These are phyloP conservation scores for Rhodomyrtus psidioides DNA, from an alignment of 441 rosid species.

Conservation along the genomic window DNA sequence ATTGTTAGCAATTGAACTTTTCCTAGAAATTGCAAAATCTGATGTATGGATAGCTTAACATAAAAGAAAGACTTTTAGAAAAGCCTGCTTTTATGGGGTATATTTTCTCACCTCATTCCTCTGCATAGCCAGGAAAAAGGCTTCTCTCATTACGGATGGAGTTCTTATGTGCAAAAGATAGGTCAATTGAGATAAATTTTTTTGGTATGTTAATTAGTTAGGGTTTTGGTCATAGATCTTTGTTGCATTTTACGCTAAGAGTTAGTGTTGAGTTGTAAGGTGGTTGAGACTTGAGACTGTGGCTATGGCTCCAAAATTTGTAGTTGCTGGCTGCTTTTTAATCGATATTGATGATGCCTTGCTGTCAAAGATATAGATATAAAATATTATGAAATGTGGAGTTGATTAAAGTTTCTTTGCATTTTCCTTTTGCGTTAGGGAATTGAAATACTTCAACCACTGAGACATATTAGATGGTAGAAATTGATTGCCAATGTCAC, in stretches of 20 bases:
- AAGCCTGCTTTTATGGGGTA: neutral
- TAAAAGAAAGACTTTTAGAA: neutral
- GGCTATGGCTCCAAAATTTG: neutral
- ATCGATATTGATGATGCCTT: neutral
- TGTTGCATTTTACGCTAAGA: neutral
- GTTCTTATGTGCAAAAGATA: neutral
- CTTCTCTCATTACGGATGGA: neutral
- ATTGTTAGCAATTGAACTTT: neutral
- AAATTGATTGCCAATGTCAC: neutral
- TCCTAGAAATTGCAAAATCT: neutral
- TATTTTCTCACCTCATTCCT: neutral
- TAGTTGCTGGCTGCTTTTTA: neutral
- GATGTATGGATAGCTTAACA: neutral
- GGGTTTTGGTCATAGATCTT: neutral
- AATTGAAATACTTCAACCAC: neutral
- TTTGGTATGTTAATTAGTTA: neutral
- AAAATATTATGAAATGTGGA: neutral
- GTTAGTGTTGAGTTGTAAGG: neutral
- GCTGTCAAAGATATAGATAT: neutral
- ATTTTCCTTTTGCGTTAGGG: neutral
- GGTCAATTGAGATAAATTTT: neutral
- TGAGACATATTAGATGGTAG: neutral
- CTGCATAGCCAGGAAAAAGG: neutral
- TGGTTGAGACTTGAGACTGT: neutral
- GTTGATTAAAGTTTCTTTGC: neutral